Evolutionary conservation across 805 yeast species (phyloP), one percentile per base, ranked within the genome.

Genomic region (Dipodascopsis uninucleata): DNA sequence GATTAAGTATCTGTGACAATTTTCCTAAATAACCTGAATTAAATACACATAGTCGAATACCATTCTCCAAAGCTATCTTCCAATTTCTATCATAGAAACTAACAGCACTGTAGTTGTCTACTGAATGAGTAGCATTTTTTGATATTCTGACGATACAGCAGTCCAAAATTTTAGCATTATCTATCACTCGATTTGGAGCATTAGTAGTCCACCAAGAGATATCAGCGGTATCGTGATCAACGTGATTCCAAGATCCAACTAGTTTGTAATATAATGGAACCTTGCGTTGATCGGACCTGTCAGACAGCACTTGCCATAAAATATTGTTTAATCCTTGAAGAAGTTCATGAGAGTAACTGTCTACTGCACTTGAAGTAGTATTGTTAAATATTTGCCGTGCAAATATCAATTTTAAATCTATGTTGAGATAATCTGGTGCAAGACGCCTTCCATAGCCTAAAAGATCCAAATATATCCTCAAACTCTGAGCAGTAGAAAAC

Each of bases 101-200:
- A 61, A 87, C 95, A 40, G 88, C 70, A 1, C 64, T 67, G 49
- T 83, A 65, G 64, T 89, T 90, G 61, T 88, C 96, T 25, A 68
- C 65, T 57, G 84, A 71, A 1, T 64, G 58, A 2, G 65, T 61
- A 8, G 97, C 96, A 39, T 71, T 70, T 18, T 94, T 95, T 35
- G 88, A 93, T 61, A 89, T 79, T 65, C 88, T 88, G 39, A 86
- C 75, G 35, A 85, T 63, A 56, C 87, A 95, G 48, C 79, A 44
- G 20, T 29, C 78, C 35, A 81, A 60, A 5, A 76, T 65, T 29
- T 73, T 64, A 0, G 89, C 96, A 52, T 78, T 77, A 49, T 76
- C 75, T 60, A 81, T 85, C 61, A 78, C 77, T 53, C 72, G 73
- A 57, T 77, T 80, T 90, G 95, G 88, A 59, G 79, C 87, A n/a